Base-by-base conservation (phyloP, 495 filamentous ascomycete genomes). In the Podospora pseudoanserina region DNA sequence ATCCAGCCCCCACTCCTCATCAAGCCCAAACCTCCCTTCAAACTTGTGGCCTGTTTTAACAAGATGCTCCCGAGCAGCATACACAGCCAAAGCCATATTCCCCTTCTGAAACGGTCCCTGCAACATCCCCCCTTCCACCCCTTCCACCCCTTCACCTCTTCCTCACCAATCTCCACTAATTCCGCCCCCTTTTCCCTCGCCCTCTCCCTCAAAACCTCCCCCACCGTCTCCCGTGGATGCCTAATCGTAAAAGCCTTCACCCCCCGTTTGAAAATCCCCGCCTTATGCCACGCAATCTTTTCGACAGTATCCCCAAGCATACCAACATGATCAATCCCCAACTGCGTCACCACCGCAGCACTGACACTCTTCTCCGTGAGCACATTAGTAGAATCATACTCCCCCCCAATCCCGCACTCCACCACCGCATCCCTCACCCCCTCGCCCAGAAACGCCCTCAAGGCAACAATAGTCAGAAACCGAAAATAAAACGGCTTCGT, bases 401-500 rank as follows among this genome's bases (percentile, higher is more conserved):
- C 83, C 27, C 81, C 84, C 7, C 84, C 84, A 27, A 85, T 83
- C 0, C 83, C 83, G 26, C 78, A 81, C 71, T 86, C 84, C 1
- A 83, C 58, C 3, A 86, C 80, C 2, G 79, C 84, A 32, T 61
- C 70, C 2, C 69, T 65, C 3, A 85, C 79, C 0, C 80, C 80
- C 67, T 82, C 80, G 3, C 62, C 6, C 2, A 82, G 49, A 67
- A 86, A 86, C 2, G 75, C 72, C 55, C 80, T 81, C 60, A 83
- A 66, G 23, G 81, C 82, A 27, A 84, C 18, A 26, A 86, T 69
- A 0, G 82, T 84, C 68, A 86, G 65, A 57, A 84, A 83, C 65
- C 86, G 85, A 62, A 89, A 84, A 66, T 85, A 90, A 30, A 86
- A 84, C 4, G 89, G 89, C 68, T 84, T 80, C 4, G 78, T 77